Base-by-base conservation (phyloP, 352 stramenopile species). In the Phytophthora pseudosyringae region DNA sequence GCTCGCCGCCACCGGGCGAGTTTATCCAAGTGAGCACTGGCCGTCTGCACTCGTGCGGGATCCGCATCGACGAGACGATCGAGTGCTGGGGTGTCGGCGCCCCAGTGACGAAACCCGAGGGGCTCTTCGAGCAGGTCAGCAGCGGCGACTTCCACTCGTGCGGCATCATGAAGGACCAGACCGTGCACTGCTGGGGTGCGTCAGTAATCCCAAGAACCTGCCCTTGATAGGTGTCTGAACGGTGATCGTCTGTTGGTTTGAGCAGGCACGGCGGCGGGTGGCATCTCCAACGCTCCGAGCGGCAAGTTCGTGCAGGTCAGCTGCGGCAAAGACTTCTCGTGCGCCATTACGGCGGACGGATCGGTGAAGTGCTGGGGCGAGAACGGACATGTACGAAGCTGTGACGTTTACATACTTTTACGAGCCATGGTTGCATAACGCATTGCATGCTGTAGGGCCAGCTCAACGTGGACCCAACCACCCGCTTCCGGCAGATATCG, bases 21-120 rank as follows among this genome's bases (percentile, higher is more conserved):
- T 95, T 94, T 61, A 87, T 96, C 39, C 88, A 96, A 69, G 76
- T 96, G 51, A 92, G 80, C 52, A 77, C 65, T 2, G 88, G 88
- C 0, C 73, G 85, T 3, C 76, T 94, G 57, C 88, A 96, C 55
- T 88, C 76, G 9, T 95, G 88, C 43, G 88, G 82, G 16, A 70
- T 95, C 28, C 81, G 69, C 13, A 76, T 92, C 18, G 86, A 94
- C 44, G 86, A 95, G 73, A 89, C 80, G 6, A 52, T 95, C 36
- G 69, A 82, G 53, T 96, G 88, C 61, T 96, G 88, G 88, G 88
- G 88, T 40, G 52, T 75, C 5, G 78, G 81, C 2, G 78, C 81
- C 0, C 73, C 81, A 1, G 64, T 76, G 18, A 76, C 72, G 51
- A 76, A 65, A 8, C 87, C 87, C 10, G 68, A 74, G 28, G 88